Percentiles rank a stretch among this genome's conserved stretches.
These are phyloP conservation scores for Trypanosoma mega DNA, from an alignment of 208 protist species.

Conservation along the genomic window DNA sequence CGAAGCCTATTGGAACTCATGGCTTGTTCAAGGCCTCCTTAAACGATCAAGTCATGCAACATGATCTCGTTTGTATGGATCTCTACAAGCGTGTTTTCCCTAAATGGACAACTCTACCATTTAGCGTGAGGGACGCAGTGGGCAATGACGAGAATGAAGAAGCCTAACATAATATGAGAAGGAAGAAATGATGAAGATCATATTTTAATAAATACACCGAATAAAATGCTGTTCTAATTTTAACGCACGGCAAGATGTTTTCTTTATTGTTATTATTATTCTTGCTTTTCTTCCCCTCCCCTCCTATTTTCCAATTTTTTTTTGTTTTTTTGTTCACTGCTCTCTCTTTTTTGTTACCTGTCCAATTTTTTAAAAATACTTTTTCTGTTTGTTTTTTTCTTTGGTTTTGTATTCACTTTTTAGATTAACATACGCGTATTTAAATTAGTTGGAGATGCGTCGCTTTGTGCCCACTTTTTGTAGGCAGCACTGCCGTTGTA, in stretches of 20 bases:
- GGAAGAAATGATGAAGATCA: slow-evolving; percentile 13
- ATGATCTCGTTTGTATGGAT: slow-evolving; percentile 97
- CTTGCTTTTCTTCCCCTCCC: slow-evolving; percentile 9
- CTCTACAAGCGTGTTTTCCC: slow-evolving; percentile 98
- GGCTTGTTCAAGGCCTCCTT: slow-evolving; percentile 96
- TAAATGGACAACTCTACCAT: slow-evolving; percentile 87
- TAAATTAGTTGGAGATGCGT: slow-evolving; percentile 13
- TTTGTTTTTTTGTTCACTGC: slow-evolving; percentile 16
- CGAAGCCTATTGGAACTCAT: slow-evolving; percentile 95
- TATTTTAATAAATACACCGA: slow-evolving; percentile 20
- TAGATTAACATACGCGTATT: background rate
- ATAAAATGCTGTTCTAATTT: slow-evolving; percentile 11
- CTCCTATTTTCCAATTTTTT: slow-evolving; percentile 2
- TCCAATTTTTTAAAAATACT: background rate
- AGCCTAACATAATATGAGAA: slow-evolving; percentile 20
- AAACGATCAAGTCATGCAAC: slow-evolving; percentile 92
- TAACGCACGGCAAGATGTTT: slow-evolving; percentile 13
- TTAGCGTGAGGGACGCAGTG: slow-evolving; percentile 60
- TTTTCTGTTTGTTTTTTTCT: background rate
- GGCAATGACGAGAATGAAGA: slow-evolving; percentile 37
- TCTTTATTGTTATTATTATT: slow-evolving; percentile 13
- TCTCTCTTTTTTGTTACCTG: background rate
- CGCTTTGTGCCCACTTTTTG: slow-evolving; percentile 12
- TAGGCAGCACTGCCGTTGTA: slow-evolving; percentile 34
- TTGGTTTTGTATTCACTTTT: background rate